phyloP scores from a whole-genome alignment of 768 basidiomycete species.

The Mycena maculata region DNA sequence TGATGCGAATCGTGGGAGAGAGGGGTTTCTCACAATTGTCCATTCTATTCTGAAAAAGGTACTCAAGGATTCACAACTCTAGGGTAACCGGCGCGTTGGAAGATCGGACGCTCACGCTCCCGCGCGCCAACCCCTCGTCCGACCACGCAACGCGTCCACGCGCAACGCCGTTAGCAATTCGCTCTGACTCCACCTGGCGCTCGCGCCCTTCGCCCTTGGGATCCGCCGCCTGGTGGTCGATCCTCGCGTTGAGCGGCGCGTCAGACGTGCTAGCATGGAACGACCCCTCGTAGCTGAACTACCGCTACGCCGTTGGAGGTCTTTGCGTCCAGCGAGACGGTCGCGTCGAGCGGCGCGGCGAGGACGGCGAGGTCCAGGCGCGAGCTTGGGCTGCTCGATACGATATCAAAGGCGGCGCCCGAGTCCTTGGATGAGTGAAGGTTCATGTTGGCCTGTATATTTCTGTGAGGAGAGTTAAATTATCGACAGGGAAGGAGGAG shows the following conservation, averaged over 20 bases:
- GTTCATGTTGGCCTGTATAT: slow-evolving; percentile 15
- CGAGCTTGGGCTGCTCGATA: slow-evolving; percentile 18
- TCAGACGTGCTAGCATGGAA: slow-evolving; percentile 13
- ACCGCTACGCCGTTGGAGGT: slow-evolving; percentile 13
- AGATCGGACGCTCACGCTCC: slow-evolving; percentile 7
- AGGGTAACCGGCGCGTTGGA: slow-evolving; percentile 11
- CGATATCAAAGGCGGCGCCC: slow-evolving; percentile 10
- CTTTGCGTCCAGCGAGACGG: slow-evolving; percentile 8
- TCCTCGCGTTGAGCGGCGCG: not conserved
- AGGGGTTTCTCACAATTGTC: no score
- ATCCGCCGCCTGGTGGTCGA: slow-evolving; percentile 14
- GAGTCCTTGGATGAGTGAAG: slow-evolving; percentile 2
- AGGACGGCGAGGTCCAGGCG: slow-evolving; percentile 7
- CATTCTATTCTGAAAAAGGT: no score
- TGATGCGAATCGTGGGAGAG: no score
- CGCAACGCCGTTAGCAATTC: not conserved
- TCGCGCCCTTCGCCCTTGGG: slow-evolving; percentile 18
- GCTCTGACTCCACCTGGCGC: slow-evolving; percentile 3
- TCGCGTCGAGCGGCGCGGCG: slow-evolving; percentile 2
- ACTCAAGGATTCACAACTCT: slow-evolving; percentile 15
- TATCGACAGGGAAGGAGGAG: no score
- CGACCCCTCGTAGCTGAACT: slow-evolving; percentile 22
- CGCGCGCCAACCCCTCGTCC: slow-evolving; percentile 19
- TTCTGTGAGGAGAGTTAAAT: not conserved
- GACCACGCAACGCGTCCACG: slow-evolving; percentile 18